Evolutionary conservation across 345 rosid genomes (phyloP).

Genomic region (Eucalyptus lansdowneana): DNA sequence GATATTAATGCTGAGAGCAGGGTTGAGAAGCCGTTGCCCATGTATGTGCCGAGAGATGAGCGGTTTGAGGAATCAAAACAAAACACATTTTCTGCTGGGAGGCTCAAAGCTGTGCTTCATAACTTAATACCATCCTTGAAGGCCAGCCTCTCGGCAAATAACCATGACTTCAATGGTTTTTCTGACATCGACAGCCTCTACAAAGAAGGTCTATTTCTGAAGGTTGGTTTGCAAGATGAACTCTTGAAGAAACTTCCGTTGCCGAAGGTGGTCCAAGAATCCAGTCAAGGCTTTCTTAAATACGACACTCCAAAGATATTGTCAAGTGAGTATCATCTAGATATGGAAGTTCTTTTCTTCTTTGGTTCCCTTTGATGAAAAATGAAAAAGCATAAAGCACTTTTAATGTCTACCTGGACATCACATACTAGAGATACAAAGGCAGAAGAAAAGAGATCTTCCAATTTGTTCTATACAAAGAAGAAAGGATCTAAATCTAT

Average conservation of each 20-base stretch:
- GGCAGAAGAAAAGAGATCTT: not conserved
- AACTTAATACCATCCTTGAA: conserved; percentile 66
- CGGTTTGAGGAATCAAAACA: conserved; percentile 81
- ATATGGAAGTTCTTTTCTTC: not conserved
- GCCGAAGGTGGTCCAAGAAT: conserved; percentile 59
- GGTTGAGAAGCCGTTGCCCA: conserved; percentile 84
- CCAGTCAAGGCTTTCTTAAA: conserved; percentile 75
- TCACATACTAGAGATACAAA: not conserved
- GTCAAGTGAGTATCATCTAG: conserved; percentile 46
- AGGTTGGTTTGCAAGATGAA: conserved; percentile 68
- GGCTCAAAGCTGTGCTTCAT: conserved; percentile 76
- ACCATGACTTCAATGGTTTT: conserved; percentile 50
- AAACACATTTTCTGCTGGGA: conserved; percentile 55
- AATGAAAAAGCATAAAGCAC: not conserved
- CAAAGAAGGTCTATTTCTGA: conserved; percentile 84
- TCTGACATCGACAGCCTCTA: conserved; percentile 79
- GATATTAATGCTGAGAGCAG: conserved; percentile 70
- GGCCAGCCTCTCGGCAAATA: conserved; percentile 66
- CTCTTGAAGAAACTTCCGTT: conserved; percentile 58
- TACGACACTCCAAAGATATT: conserved; percentile 79
- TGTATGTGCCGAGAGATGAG: conserved; percentile 93
- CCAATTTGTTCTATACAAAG: not conserved
- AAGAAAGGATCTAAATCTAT: not conserved
- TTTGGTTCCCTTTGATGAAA: not conserved
- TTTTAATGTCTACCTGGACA: not conserved